Evolutionary conservation across 2,329 filamentous ascomycete species (phyloP), one percentile per base, ranked within the genome.

Genomic region (Amesomyces nigricolor): DNA sequence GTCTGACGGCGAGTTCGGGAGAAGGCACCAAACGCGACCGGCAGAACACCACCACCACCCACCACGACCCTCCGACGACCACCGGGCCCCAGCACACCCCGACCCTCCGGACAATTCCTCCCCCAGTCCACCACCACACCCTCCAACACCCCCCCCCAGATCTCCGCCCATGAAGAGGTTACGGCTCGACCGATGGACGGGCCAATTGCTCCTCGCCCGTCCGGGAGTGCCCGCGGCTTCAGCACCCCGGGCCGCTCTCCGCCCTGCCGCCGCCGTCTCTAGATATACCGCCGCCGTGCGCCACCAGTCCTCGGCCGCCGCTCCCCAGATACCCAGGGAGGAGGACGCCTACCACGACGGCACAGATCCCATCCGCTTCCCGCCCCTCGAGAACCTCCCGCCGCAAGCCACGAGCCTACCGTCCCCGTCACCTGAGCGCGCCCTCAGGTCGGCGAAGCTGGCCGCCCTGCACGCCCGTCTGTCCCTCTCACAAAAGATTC

Each of bases 401-500:
- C 70, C 73, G 4, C 58, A 58, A 29, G 61, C 63, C 29, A 63
- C 64, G 58, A 67, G 69, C 59, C 77, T 86, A 61, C 87, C 89
- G 51, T 92, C 89, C 66, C 89, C 90, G 62, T 81, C 81, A 53
- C 83, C 85, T 62, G 75, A 80, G 65, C 78, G 79, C 62, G 87
- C 90, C 43, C 73, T 78, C 58, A 72, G 77, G 62, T 97, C 92
- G 46, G 86, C 91, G 60, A 97, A 96, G 76, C 87, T 99, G 64
- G 85, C 91, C 61, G 91, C 94, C 62, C 83, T 99, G 45, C 91
- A 96, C 72, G 89, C 91, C 65, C 88, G 94, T 71, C 82, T 99
- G 59, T 83, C 84, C 40, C 83, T 99, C 54, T 86, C 91, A 22
- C 79, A 82, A 60, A 88, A 87, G 72, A 80, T 97, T 60, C 92